Evolutionary conservation across 345 rosid species (phyloP).

Genomic region (Citrus mangshanensis): DNA sequence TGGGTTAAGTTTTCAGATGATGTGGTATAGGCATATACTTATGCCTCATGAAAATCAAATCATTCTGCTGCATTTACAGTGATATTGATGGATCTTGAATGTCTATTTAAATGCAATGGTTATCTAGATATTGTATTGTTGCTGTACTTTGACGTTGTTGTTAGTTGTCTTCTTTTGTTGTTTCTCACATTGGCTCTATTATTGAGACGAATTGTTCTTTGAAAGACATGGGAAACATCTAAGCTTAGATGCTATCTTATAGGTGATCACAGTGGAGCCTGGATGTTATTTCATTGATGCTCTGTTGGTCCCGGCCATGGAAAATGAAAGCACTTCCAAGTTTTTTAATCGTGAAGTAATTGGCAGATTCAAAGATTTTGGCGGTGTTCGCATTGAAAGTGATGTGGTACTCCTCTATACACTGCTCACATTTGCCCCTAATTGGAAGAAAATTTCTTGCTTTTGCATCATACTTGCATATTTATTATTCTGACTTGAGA

Average conservation of each 20-base stretch:
- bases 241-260: constrained; percentile 15
- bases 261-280: constrained; percentile 98
- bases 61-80: background rate
- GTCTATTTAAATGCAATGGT: background rate
- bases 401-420: constrained; percentile 63
- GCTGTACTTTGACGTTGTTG: background rate
- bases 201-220: background rate
- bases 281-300: constrained; percentile 94
- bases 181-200: background rate
- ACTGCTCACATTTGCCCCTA: background rate
- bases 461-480: background rate
- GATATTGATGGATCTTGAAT: background rate
- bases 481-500: background rate
- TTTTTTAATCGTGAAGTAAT: constrained; percentile 58
- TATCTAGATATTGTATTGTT: background rate
- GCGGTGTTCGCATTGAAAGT: constrained; percentile 96
- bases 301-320: constrained; percentile 67
- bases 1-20: background rate
- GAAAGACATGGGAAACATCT: background rate
- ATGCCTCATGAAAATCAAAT: background rate
- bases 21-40: background rate
- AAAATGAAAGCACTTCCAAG: constrained; percentile 45
- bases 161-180: background rate
- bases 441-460: background rate
- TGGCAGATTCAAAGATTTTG: constrained; percentile 60